Conservation (phyloP, 805 yeast species). For the Kodamaea restingae region DNA sequence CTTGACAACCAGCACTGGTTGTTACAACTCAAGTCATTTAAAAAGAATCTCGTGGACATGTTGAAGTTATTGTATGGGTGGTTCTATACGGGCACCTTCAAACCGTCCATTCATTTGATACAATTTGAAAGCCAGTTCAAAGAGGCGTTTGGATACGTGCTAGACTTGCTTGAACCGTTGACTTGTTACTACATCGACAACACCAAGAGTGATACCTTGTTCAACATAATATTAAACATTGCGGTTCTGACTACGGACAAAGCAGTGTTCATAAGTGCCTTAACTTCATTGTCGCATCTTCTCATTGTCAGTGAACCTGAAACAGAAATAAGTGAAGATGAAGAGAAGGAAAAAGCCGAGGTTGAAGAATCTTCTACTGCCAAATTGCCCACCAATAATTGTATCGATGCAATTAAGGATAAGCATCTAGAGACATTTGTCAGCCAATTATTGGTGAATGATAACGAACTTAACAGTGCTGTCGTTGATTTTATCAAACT, state of each 20-base stretch:
- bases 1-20: conserved; percentile 75
- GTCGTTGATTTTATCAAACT: conserved; percentile 81
- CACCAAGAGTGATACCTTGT: conserved; percentile 62
- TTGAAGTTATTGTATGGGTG: conserved; percentile 38
- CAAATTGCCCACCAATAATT: conserved; percentile 25
- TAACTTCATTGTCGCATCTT: conserved; percentile 76
- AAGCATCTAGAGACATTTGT: conserved; percentile 50
- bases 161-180: conserved; percentile 81
- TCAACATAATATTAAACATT: conserved; percentile 50
- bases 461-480: conserved; percentile 71
- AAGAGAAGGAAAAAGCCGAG: conserved; percentile 10
- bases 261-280: conserved; percentile 58
- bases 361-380: conserved; percentile 12
- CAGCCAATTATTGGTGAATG: conserved; percentile 55
- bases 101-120: conserved; percentile 16
- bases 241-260: conserved; percentile 60
- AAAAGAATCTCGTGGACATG: conserved; percentile 42
- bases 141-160: conserved; percentile 62
- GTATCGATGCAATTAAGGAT: conserved; percentile 36
- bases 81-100: conserved; percentile 22
- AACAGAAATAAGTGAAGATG: conserved; percentile 37
- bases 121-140: conserved; percentile 33
- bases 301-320: conserved; percentile 39
- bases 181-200: conserved; percentile 80
- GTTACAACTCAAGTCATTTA: conserved; percentile 50